A percentile compares a stretch with the other conserved stretches of the same genome.
phyloP scores from a whole-genome alignment of 345 rosid genomes.

The Dovyalis caffra region DNA sequence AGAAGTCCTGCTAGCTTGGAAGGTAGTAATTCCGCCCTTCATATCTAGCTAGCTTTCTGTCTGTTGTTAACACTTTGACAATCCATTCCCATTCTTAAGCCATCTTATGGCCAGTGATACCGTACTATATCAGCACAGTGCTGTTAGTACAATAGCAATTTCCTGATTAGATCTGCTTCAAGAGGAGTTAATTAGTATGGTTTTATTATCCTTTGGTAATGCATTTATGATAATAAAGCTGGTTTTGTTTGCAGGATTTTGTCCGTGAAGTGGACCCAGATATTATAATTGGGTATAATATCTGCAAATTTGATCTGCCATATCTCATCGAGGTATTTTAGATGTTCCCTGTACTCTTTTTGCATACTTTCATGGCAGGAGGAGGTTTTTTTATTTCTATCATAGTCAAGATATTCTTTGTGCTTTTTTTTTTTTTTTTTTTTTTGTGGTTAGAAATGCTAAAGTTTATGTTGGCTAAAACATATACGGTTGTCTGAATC shows the following conservation, averaged over 20 bases:
- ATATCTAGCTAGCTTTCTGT: slow-evolving; percentile 3
- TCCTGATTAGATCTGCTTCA: background rate
- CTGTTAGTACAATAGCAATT: background rate
- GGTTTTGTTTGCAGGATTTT: slow-evolving; percentile 65
- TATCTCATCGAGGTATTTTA: slow-evolving; percentile 87
- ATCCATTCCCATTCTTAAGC: no score
- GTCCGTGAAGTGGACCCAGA: slow-evolving; percentile 93
- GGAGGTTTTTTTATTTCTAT: slow-evolving; percentile 6
- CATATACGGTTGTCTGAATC: background rate
- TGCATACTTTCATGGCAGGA: background rate
- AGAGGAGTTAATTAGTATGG: background rate
- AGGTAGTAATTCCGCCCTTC: slow-evolving; percentile 52
- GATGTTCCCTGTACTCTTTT: slow-evolving; percentile 13
- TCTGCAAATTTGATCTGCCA: slow-evolving; percentile 98
- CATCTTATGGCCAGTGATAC: no score
- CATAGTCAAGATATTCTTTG: background rate
- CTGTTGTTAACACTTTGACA: background rate
- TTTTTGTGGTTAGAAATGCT: slow-evolving; percentile 5
- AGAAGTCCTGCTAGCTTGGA: slow-evolving; percentile 94
- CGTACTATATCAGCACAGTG: no score
- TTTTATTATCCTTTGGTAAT: no score
- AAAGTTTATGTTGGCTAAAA: background rate
- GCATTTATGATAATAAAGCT: no score
- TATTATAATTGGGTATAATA: slow-evolving; percentile 93
- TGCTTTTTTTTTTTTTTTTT: background rate